phyloP scores from a whole-genome alignment of 768 basidiomycete genomes.

The Hebeloma cylindrosporum region DNA sequence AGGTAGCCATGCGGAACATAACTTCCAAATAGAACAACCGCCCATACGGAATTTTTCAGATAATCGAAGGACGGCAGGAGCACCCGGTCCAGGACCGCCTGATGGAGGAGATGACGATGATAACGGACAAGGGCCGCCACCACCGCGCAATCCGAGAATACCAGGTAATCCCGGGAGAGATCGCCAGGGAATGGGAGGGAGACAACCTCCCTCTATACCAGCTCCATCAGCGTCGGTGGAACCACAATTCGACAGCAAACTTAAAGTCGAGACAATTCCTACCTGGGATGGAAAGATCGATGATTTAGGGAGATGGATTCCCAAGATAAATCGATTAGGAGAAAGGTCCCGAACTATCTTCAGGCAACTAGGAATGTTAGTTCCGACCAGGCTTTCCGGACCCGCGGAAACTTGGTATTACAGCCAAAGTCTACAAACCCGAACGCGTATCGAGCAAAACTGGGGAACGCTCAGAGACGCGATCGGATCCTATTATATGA shows the following conservation, averaged over 20 bases:
- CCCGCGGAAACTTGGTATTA: neutral
- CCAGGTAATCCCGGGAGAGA: neutral
- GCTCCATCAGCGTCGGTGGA: too few species aligned
- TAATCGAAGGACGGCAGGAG: neutral
- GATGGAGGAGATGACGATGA: neutral
- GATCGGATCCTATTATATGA: constrained; percentile 32
- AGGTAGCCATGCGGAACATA: too few species aligned
- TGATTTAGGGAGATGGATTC: neutral
- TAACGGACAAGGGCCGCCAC: too few species aligned
- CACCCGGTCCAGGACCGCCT: neutral
- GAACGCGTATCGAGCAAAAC: constrained; percentile 17
- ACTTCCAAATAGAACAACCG: too few species aligned
- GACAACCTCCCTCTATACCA: too few species aligned
- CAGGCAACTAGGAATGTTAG: neutral
- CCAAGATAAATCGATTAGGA: too few species aligned
- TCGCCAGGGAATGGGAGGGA: neutral
- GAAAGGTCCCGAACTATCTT: too few species aligned
- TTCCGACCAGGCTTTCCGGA: neutral
- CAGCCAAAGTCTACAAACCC: neutral
- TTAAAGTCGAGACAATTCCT: neutral
- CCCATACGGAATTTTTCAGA: neutral
- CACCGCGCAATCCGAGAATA: too few species aligned
- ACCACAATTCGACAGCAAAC: neutral
- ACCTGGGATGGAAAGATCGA: constrained; percentile 3
- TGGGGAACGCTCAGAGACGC: constrained; percentile 27